phyloP scores from a whole-genome alignment of 352 stramenopile genomes.

The Phytophthora fragariae region DNA sequence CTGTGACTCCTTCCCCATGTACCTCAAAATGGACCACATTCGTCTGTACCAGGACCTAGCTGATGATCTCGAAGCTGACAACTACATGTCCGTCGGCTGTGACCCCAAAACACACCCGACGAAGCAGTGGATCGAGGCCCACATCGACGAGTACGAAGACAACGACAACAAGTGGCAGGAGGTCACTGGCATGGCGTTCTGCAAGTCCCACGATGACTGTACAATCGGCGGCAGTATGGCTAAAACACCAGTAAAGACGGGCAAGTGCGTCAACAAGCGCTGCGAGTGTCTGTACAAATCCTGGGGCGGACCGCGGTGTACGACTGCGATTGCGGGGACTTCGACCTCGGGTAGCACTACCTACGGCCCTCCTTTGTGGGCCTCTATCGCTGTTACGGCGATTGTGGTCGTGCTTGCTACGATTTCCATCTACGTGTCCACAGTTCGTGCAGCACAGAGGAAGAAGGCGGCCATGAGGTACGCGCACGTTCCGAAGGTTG shows the following conservation, averaged over 20 bases:
- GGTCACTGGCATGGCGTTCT: slow-evolving; percentile 58
- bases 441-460: slow-evolving; percentile 12
- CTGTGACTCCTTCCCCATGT: slow-evolving; percentile 57
- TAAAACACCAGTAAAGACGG: slow-evolving; percentile 39
- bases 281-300: slow-evolving; percentile 55
- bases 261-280: slow-evolving; percentile 52
- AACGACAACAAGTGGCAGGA: slow-evolving; percentile 48
- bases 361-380: slow-evolving; percentile 27
- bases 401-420: slow-evolving; percentile 6
- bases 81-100: slow-evolving; percentile 62
- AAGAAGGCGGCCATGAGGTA: slow-evolving; percentile 23
- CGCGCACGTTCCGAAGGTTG: slow-evolving; percentile 12
- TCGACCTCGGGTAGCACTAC: slow-evolving; percentile 17
- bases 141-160: slow-evolving; percentile 68
- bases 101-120: slow-evolving; percentile 59
- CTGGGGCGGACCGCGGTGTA: slow-evolving; percentile 49
- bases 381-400: slow-evolving; percentile 11
- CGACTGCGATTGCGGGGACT: slow-evolving; percentile 18
- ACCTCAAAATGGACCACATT: slow-evolving; percentile 66
- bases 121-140: slow-evolving; percentile 62
- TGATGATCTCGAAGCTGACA: slow-evolving; percentile 42
- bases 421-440: slow-evolving; percentile 25
- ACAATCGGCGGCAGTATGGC: slow-evolving; percentile 42
- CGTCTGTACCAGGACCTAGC: slow-evolving; percentile 77
- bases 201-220: slow-evolving; percentile 54